Conservation (phyloP, 164 flowering plant species). For the Cinnamomum micranthum region DNA sequence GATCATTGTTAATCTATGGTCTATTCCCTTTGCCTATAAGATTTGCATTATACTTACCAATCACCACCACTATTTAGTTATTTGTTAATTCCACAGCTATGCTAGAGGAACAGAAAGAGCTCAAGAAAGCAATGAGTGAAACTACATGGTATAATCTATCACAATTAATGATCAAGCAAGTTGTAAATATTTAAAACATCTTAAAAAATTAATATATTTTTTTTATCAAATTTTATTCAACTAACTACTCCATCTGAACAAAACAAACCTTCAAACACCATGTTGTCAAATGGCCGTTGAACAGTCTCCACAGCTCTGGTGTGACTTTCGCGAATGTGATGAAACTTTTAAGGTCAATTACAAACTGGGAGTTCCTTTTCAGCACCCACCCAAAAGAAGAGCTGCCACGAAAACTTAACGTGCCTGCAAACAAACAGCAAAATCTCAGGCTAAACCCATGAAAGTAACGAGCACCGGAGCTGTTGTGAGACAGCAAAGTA, state of each 20-base stretch:
- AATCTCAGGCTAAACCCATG: slow-evolving; percentile 1
- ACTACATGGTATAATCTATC: too few species aligned
- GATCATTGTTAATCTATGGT: too few species aligned
- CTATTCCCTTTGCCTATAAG: too few species aligned
- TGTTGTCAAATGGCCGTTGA: neutral
- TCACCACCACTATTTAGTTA: too few species aligned
- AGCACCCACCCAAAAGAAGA: neutral
- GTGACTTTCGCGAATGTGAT: neutral
- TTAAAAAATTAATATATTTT: too few species aligned
- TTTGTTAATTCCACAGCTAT: too few species aligned
- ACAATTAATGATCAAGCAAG: too few species aligned
- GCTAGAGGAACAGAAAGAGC: too few species aligned
- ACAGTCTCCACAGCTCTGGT: neutral
- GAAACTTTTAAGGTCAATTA: slow-evolving; percentile 2
- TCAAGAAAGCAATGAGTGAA: too few species aligned
- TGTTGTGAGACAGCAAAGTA: slow-evolving; percentile 2
- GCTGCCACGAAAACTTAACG: slow-evolving; percentile 4
- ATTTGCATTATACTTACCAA: too few species aligned
- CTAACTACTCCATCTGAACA: neutral
- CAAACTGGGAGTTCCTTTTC: slow-evolving; percentile 10
- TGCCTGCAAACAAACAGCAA: slow-evolving; percentile 5
- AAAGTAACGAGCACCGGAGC: neutral
- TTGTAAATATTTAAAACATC: too few species aligned
- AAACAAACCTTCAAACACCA: slow-evolving; percentile 8
- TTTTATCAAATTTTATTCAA: too few species aligned